phyloP scores from a whole-genome alignment of 2,329 filamentous ascomycete genomes.

The Apiospora marii region DNA sequence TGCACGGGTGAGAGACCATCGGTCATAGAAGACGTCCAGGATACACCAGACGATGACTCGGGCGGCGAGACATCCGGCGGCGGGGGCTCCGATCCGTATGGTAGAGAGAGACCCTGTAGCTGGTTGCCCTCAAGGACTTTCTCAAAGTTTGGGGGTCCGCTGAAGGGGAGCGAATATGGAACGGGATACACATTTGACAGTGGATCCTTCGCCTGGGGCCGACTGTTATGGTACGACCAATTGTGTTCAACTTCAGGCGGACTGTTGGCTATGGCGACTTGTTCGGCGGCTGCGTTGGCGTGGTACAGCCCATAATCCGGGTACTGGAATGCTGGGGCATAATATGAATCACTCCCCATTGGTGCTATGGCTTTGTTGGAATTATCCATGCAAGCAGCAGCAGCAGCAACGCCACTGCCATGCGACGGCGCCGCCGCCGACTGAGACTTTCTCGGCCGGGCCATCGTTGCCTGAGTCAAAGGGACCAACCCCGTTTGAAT shows the following conservation, averaged over 20 bases:
- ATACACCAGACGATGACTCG: conserved; percentile 17
- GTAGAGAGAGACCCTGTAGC: neutral
- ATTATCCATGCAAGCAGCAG: neutral
- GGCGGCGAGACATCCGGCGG: neutral
- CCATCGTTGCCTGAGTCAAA: neutral
- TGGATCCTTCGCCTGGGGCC: neutral
- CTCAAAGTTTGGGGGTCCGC: neutral
- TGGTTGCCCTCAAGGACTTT: neutral
- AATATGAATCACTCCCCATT: neutral
- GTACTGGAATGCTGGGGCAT: neutral
- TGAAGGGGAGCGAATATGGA: neutral
- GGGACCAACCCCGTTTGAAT: neutral
- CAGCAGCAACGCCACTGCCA: neutral
- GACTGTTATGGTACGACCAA: neutral
- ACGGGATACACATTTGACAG: neutral
- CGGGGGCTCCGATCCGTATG: neutral
- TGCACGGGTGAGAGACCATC: conserved; percentile 42
- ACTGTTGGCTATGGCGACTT: conserved; percentile 7
- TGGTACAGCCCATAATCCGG: neutral
- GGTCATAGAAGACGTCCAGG: conserved; percentile 39
- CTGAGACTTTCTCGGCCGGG: neutral
- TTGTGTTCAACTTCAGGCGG: neutral
- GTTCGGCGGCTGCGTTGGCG: neutral
- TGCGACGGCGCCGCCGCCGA: neutral
- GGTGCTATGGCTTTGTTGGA: neutral